phyloP scores from a whole-genome alignment of 1,284 basidiomycete species.

The Cutaneotrichosporon sp. region DNA sequence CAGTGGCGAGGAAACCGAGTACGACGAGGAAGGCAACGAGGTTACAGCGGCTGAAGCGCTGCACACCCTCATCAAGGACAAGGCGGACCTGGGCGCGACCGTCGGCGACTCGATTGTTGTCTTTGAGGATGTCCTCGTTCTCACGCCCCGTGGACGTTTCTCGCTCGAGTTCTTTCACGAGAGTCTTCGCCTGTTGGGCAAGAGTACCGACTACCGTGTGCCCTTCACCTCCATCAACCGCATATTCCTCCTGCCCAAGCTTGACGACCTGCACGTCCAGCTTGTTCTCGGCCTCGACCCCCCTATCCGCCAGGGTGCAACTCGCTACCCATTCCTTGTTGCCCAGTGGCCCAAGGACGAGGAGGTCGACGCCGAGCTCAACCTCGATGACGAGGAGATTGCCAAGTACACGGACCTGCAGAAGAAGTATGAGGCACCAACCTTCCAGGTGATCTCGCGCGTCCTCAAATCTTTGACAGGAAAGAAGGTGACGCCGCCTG shows the following conservation, averaged over 20 bases:
- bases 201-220: slow-evolving; percentile 99
- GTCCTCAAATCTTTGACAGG: slow-evolving; percentile 86
- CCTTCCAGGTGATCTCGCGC: slow-evolving; percentile 90
- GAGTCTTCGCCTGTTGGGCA: slow-evolving; percentile 88
- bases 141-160: slow-evolving; percentile 92
- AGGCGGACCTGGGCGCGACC: slow-evolving; percentile 90
- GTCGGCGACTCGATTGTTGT: slow-evolving; percentile 88
- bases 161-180: slow-evolving; percentile 97
- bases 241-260: slow-evolving; percentile 88
- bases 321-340: slow-evolving; percentile 93
- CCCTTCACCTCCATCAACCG: slow-evolving; percentile 82
- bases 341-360: slow-evolving; percentile 97
- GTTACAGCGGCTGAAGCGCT: slow-evolving; percentile 90
- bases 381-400: slow-evolving; percentile 67
- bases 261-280: slow-evolving; percentile 89
- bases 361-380: slow-evolving; percentile 92
- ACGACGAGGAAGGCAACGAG: slow-evolving; percentile 52
- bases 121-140: slow-evolving; percentile 93
- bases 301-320: slow-evolving; percentile 97
- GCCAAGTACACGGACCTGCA: slow-evolving; percentile 53
- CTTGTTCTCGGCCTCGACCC: slow-evolving; percentile 87
- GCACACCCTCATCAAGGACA: slow-evolving; percentile 94
- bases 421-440: slow-evolving; percentile 68
- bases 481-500: slow-evolving; percentile 82
- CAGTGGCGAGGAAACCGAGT: slow-evolving; percentile 52